Base-by-base conservation (phyloP, 1,284 basidiomycete genomes). In the Lignosus rhinocerotis region DNA sequence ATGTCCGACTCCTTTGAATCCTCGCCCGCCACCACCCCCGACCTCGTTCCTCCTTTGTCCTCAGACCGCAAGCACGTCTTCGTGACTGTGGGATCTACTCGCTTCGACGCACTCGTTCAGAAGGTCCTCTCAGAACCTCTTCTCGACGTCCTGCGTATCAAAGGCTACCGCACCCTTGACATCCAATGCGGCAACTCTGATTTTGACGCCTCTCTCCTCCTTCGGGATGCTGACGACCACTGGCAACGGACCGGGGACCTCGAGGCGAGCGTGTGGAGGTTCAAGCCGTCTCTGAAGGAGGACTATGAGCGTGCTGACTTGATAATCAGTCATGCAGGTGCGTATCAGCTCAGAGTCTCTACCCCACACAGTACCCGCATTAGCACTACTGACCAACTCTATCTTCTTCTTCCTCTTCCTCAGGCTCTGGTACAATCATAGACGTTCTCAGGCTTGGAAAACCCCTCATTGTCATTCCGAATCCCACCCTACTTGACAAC, bases 341-440 rank as follows among this genome's bases (percentile, higher is more conserved):
- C 65, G 84, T 51, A 17, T 44, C 31, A 5, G 31, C 31, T 51
- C n/a, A n/a, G n/a, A n/a, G 34, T 43, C 46, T 43, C 49, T 57
- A 53, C 46, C 56, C 43, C 48, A 46, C 52, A 61, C 43, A 25
- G 25, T 2, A 25, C 25, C 25, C 25, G 31, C 53, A 32, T n/a
- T 32, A 19, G 7, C 57, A n/a, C 31, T 38, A 33, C 41, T 34
- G 48, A 31, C 48, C 21, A 47, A 44, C 50, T 25, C 16, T 30
- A 25, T 9, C 9, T 36, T 55, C 38, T 53, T 49, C 55, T 21
- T 44, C 10, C 47, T 16, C 36, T 11, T 39, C 36, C 36, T 12
- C 69, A 97, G 96, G 96, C 51, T 92, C 96, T 11, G 96, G 96
- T 8, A 97, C 96, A 1, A 96, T 98, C 66, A 80, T 98, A 39